Conservation (phyloP, 495 filamentous ascomycete species). For the Podospora conica region DNA sequence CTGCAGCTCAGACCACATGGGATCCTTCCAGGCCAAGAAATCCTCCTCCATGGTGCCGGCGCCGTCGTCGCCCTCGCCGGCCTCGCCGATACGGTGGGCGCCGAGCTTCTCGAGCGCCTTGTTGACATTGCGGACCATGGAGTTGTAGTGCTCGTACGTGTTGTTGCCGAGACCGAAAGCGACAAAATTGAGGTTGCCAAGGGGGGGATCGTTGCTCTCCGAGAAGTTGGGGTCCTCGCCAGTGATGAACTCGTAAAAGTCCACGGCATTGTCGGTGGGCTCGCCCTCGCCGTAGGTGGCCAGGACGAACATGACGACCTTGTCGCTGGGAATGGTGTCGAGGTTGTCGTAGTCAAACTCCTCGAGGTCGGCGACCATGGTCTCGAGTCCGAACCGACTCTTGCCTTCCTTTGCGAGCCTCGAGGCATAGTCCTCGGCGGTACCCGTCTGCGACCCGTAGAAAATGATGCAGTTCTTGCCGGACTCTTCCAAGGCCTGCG, state of each 20-base stretch:
- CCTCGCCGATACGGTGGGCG: slow-evolving; percentile 73
- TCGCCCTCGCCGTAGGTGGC: slow-evolving; percentile 98
- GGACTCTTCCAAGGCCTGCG: slow-evolving; percentile 92
- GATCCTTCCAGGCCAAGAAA: slow-evolving; percentile 98
- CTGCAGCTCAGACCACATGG: slow-evolving; percentile 87
- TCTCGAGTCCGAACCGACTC: slow-evolving; percentile 92
- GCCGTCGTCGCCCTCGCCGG: slow-evolving; percentile 95
- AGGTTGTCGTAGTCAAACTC: slow-evolving; percentile 97
- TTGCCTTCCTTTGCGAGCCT: slow-evolving; percentile 94
- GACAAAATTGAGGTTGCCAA: slow-evolving; percentile 85
- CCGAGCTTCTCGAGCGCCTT: slow-evolving; percentile 72
- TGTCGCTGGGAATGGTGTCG: slow-evolving; percentile 80
- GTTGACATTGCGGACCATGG: slow-evolving; percentile 90
- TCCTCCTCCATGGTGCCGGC: slow-evolving; percentile 99
- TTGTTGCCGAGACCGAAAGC: slow-evolving; percentile 97
- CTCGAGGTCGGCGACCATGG: slow-evolving; percentile 96
- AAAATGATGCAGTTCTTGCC: slow-evolving; percentile 98
- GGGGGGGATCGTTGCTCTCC: slow-evolving; percentile 66
- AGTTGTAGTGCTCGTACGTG: slow-evolving; percentile 99
- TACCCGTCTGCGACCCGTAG: slow-evolving; percentile 97
- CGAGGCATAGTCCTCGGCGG: slow-evolving; percentile 98
- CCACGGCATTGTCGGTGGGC: slow-evolving; percentile 96
- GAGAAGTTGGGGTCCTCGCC: slow-evolving; percentile 77
- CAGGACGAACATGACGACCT: slow-evolving; percentile 89
- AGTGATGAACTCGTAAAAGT: slow-evolving; percentile 95